Percentiles rank a stretch among this genome's conserved stretches.
Conservation (phyloP, 2,329 filamentous ascomycete species). For the Chlorencoelia australis region DNA sequence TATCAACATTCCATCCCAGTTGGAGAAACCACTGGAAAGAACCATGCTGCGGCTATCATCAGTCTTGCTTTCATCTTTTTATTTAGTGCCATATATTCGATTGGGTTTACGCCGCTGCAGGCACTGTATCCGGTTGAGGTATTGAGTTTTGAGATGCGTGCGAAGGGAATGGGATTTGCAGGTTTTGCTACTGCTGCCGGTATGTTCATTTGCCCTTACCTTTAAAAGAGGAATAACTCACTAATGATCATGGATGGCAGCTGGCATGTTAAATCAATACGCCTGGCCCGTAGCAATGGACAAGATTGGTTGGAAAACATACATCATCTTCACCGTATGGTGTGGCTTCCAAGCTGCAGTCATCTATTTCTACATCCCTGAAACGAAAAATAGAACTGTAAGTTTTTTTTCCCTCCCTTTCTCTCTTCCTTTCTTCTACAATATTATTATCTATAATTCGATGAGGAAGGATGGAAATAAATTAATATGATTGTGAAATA, state of each 20-base stretch:
- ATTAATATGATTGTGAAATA: too few relatives aligned
- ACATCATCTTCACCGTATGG: conserved; percentile 41
- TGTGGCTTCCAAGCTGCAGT: conserved; percentile 31
- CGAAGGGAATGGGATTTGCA: conserved; percentile 43
- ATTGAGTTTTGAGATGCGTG: conserved; percentile 42
- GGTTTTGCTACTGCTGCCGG: conserved; percentile 32
- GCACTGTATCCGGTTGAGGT: conserved; percentile 43
- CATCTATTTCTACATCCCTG: conserved; percentile 40
- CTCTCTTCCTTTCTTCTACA: too few relatives aligned
- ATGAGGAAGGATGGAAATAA: too few relatives aligned
- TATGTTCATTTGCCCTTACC: conserved; percentile 5
- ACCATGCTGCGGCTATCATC: conserved; percentile 29
- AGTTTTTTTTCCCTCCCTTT: conserved; percentile 6
- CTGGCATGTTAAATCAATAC: conserved; percentile 36
- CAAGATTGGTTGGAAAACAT: conserved; percentile 43
- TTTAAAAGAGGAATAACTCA: not conserved
- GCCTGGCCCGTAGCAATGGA: conserved; percentile 37
- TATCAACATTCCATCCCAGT: conserved; percentile 20
- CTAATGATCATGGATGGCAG: conserved; percentile 6
- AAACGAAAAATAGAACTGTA: conserved; percentile 38
- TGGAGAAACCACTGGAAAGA: conserved; percentile 12
- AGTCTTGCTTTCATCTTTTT: conserved; percentile 44
- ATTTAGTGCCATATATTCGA: conserved; percentile 41
- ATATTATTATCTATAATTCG: too few relatives aligned
- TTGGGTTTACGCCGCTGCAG: conserved; percentile 36